Percentiles rank a stretch among this genome's conserved stretches.
phyloP scores from a whole-genome alignment of 2,329 filamentous ascomycete species.

The Cladosporium oxysporum region DNA sequence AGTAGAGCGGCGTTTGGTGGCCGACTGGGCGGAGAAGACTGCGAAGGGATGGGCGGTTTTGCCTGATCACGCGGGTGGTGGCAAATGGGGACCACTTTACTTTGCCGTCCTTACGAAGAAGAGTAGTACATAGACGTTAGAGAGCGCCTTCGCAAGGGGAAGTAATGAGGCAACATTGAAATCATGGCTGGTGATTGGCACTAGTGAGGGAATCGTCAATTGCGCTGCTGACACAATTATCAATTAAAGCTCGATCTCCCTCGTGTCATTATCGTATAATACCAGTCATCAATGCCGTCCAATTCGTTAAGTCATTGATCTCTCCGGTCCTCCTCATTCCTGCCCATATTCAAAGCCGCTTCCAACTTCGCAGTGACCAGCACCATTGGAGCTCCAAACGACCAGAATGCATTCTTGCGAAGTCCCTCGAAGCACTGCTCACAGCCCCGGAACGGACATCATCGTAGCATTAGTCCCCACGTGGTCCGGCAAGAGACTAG shows the following conservation, averaged over 20 bases:
- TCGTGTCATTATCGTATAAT: not conserved
- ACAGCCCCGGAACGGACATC: not conserved
- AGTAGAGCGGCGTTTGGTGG: constrained; percentile 24
- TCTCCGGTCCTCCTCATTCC: not conserved
- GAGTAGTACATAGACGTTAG: not conserved
- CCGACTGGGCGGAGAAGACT: constrained; percentile 35
- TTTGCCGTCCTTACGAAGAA: constrained; percentile 43
- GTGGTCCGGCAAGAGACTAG: not conserved
- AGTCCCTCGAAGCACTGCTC: not conserved
- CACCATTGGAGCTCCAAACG: not conserved
- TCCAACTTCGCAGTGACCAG: not conserved
- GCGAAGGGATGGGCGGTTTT: constrained; percentile 44
- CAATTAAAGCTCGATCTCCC: not conserved
- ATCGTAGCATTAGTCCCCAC: not conserved
- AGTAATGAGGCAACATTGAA: not conserved
- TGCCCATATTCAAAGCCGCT: not conserved
- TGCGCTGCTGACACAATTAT: not conserved
- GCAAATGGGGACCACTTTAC: constrained; percentile 45
- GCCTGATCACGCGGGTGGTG: constrained; percentile 41
- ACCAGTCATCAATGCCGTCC: not conserved
- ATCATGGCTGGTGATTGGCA: not conserved
- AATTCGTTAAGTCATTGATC: not conserved
- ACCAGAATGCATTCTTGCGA: not conserved
- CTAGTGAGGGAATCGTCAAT: not conserved
- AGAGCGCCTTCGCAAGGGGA: not conserved